Evolutionary conservation across 441 rosid genomes (phyloP).

Genomic region (Gossypium gossypioides): DNA sequence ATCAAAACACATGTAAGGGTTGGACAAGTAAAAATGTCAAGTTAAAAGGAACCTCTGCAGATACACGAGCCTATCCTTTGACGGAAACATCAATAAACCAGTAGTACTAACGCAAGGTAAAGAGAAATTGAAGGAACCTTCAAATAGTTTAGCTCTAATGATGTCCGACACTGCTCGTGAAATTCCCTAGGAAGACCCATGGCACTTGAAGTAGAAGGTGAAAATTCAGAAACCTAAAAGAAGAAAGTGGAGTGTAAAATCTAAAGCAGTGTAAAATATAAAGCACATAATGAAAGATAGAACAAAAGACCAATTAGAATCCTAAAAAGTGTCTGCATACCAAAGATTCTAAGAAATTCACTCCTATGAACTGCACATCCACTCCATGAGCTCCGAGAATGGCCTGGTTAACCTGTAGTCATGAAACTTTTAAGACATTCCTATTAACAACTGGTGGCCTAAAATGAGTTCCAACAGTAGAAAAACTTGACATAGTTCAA

Average conservation of each 20-base stretch:
- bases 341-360: constrained; percentile 82
- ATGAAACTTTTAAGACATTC: constrained; percentile 22
- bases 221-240: constrained; percentile 83
- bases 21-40: neutral
- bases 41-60: constrained; percentile 14
- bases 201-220: constrained; percentile 89
- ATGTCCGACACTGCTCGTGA: constrained; percentile 79
- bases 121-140: constrained; percentile 46
- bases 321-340: constrained; percentile 30
- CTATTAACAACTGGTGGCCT: constrained; percentile 6
- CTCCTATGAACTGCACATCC: constrained; percentile 69
- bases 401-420: constrained; percentile 75
- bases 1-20: constrained; percentile 17
- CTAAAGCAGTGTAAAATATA: constrained; percentile 12
- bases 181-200: constrained; percentile 96
- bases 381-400: constrained; percentile 62
- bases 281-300: constrained; percentile 10
- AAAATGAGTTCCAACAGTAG: neutral
- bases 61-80: constrained; percentile 2
- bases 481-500: neutral
- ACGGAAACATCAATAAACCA: constrained; percentile 6
- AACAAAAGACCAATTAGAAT: constrained; percentile 12
- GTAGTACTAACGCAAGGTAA: constrained; percentile 12
- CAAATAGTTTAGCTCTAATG: constrained; percentile 67
- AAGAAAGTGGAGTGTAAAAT: constrained; percentile 15